Conservation (phyloP, 2,329 filamentous ascomycete genomes). For the Acephala macrosclerotiorum region DNA sequence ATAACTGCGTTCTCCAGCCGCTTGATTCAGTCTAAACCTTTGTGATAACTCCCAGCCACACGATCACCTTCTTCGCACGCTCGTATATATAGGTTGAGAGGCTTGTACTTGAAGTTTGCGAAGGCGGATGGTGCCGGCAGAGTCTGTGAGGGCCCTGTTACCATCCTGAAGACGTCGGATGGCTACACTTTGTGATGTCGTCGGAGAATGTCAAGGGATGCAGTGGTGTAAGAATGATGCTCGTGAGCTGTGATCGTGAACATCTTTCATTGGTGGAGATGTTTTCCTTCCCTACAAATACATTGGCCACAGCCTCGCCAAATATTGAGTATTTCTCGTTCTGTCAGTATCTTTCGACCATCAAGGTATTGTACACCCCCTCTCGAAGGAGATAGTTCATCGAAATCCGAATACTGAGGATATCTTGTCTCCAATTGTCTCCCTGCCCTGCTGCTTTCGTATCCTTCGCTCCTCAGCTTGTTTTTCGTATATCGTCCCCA, state of each 20-base stretch:
- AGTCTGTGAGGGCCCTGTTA: neutral
- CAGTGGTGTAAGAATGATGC: neutral
- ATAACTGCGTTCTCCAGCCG: neutral
- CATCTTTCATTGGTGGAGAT: conserved; percentile 12
- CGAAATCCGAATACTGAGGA: conserved; percentile 40
- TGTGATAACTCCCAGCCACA: conserved; percentile 24
- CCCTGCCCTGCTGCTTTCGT: conserved; percentile 61
- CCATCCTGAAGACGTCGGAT: neutral
- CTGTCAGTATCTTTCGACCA: neutral
- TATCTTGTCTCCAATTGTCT: conserved; percentile 51
- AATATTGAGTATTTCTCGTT: neutral
- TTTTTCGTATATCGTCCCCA: conserved; percentile 63
- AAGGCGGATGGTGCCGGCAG: neutral
- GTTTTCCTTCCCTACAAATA: conserved; percentile 8
- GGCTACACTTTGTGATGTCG: neutral
- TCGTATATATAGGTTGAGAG: conserved; percentile 27
- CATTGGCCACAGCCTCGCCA: conserved; percentile 10
- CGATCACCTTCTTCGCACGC: conserved; percentile 20
- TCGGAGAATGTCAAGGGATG: neutral
- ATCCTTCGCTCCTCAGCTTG: conserved; percentile 61
- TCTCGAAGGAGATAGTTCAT: conserved; percentile 11
- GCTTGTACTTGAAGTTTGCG: conserved; percentile 22
- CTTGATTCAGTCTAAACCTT: neutral
- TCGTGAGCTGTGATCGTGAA: conserved; percentile 3
- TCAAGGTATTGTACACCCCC: neutral